Percentiles rank a stretch among this genome's conserved stretches.
Evolutionary conservation across 2,329 filamentous ascomycete genomes (phyloP).

Genomic region (Penicillium freii): DNA sequence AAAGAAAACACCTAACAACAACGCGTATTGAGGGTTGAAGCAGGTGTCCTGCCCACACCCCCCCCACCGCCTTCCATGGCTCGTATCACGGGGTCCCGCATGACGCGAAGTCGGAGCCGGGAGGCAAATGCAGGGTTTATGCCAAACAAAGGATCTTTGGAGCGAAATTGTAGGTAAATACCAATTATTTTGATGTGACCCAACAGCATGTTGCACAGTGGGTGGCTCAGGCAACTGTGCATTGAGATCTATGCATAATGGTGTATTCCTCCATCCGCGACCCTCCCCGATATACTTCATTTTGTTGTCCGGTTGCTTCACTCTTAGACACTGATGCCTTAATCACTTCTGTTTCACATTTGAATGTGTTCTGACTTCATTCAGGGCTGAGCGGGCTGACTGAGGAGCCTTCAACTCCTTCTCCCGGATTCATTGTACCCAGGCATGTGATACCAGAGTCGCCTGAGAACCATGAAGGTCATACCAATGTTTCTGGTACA

Average conservation of each 20-base stretch:
- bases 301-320: background rate
- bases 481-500: conserved; percentile 36
- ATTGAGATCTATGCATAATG: background rate
- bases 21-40: background rate
- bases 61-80: conserved; percentile 5
- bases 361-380: conserved; percentile 9
- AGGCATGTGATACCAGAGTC: conserved; percentile 22
- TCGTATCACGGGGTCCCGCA: conserved; percentile 16
- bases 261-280: background rate
- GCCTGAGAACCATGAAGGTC: conserved; percentile 26
- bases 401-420: conserved; percentile 14
- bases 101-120: conserved; percentile 42
- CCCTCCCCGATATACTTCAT: too few relatives aligned
- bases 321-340: too few relatives aligned
- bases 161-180: background rate
- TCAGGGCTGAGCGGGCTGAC: conserved; percentile 14
- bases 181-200: background rate
- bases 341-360: background rate
- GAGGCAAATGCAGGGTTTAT: conserved; percentile 25
- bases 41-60: background rate
- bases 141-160: background rate
- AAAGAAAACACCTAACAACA: background rate
- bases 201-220: background rate
- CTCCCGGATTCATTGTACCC: conserved; percentile 9
- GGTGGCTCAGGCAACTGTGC: background rate